Evolutionary conservation across 2,329 filamentous ascomycete species (phyloP).

Genomic region (Pseudohalonectria lignicola): DNA sequence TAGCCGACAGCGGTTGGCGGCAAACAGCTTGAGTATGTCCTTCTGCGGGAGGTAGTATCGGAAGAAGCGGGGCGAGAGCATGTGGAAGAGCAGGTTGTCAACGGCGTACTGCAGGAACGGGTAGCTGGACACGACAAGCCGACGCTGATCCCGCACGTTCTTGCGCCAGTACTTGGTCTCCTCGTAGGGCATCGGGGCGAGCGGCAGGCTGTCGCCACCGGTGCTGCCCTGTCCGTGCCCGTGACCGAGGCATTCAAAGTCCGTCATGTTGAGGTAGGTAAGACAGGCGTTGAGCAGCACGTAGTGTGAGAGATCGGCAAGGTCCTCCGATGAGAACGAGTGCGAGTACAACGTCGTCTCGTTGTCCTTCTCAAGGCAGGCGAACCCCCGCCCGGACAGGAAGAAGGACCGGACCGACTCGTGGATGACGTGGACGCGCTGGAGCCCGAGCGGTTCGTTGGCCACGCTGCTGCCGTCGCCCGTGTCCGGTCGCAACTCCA

Average conservation of each 20-base stretch:
- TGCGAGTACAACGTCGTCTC: constrained; percentile 3
- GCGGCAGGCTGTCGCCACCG: background rate
- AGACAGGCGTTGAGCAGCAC: constrained; percentile 18
- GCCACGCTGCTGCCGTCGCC: constrained; percentile 3
- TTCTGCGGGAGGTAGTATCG: constrained; percentile 20
- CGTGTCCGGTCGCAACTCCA: constrained; percentile 15
- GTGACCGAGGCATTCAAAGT: constrained; percentile 18
- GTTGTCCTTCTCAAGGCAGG: constrained; percentile 10
- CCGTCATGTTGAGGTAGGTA: constrained; percentile 19
- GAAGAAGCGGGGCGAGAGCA: constrained; percentile 16
- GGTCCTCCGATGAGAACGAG: constrained; percentile 7
- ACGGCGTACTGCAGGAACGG: constrained; percentile 21
- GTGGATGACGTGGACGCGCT: constrained; percentile 18
- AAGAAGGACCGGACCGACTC: constrained; percentile 20
- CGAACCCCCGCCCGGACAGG: constrained; percentile 18
- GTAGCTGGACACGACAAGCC: constrained; percentile 16
- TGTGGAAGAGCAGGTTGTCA: constrained; percentile 18
- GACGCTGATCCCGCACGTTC: constrained; percentile 13
- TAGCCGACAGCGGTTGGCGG: constrained; percentile 15
- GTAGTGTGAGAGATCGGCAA: constrained; percentile 17
- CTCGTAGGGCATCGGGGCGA: constrained; percentile 1
- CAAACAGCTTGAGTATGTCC: constrained; percentile 12
- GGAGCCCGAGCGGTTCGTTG: constrained; percentile 15
- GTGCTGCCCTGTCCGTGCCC: background rate
- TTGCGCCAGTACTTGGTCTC: constrained; percentile 7